These are phyloP conservation scores for Dothidotthia symphoricarpi DNA, from an alignment of 2,329 filamentous ascomycete genomes.

Conservation along the genomic window DNA sequence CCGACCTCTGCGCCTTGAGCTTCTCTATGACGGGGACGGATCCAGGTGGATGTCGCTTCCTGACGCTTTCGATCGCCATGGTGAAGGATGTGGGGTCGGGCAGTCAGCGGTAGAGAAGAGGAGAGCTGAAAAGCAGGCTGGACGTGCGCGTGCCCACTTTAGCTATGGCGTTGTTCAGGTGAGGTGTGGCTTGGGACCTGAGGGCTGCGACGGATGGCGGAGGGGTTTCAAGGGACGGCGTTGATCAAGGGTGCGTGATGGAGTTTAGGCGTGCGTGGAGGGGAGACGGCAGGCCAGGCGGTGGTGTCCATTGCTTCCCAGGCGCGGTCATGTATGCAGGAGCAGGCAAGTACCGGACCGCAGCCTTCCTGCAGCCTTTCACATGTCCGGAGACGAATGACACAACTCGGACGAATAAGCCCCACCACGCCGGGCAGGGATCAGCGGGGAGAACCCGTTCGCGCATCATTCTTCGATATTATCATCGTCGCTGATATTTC, in stretches of 20 bases:
- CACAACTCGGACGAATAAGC: constrained; percentile 3
- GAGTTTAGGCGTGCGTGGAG: no score
- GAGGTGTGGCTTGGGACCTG: constrained; percentile 10
- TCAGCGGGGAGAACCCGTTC: no score
- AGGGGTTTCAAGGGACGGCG: no score
- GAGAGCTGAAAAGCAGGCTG: constrained; percentile 2
- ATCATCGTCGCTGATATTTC: no score
- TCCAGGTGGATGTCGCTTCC: constrained; percentile 32
- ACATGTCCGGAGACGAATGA: constrained; percentile 11
- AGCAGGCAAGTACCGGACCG: constrained; percentile 13
- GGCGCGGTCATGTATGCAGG: constrained; percentile 7
- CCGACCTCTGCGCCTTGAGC: no score
- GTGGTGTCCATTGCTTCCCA: constrained; percentile 5
- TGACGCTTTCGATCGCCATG: constrained; percentile 34
- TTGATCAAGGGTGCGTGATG: no score
- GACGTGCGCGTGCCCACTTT: constrained; percentile 13
- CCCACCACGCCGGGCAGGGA: constrained; percentile 5
- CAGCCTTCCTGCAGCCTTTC: constrained; percentile 12
- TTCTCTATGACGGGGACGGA: constrained; percentile 21
- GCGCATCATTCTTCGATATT: no score
- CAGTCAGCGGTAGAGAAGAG: constrained; percentile 3
- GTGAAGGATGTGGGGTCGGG: constrained; percentile 9
- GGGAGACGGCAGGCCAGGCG: constrained; percentile 2
- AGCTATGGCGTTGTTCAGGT: background rate
- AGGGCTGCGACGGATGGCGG: no score